phyloP scores from a whole-genome alignment of 176 grass and related monocot species.

The Zoysia japonica region DNA sequence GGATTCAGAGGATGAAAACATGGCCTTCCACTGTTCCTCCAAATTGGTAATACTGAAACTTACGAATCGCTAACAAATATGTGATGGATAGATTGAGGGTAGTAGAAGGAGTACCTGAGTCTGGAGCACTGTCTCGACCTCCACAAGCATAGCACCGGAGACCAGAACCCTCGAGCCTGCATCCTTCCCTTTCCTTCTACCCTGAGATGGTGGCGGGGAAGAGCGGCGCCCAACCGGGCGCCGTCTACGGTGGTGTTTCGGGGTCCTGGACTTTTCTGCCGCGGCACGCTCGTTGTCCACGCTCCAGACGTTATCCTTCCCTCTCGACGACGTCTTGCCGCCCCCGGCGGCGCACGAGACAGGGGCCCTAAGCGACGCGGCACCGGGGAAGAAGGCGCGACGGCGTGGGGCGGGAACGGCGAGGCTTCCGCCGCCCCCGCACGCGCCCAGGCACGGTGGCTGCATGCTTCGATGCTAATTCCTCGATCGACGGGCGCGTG shows the following conservation, averaged over 20 bases:
- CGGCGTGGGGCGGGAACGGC: background rate
- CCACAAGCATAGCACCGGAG: slow-evolving; percentile 84
- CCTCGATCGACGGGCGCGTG: slow-evolving; percentile 1
- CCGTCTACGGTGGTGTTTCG: slow-evolving; percentile 33
- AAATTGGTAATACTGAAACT: slow-evolving; percentile 20
- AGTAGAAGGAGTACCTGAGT: slow-evolving; percentile 58
- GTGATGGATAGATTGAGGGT: background rate
- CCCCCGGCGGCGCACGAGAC: slow-evolving; percentile 35
- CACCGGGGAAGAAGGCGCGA: background rate
- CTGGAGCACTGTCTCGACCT: slow-evolving; percentile 91
- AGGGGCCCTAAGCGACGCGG: slow-evolving; percentile 10
- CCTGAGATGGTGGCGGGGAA: slow-evolving; percentile 20
- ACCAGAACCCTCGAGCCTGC: slow-evolving; percentile 57
- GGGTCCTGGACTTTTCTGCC: slow-evolving; percentile 4
- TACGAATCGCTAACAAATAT: background rate
- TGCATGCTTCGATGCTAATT: slow-evolving; percentile 51
- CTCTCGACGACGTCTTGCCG: slow-evolving; percentile 47
- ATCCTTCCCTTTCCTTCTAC: slow-evolving; percentile 47
- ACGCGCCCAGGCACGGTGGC: slow-evolving; percentile 58
- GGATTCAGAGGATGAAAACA: background rate
- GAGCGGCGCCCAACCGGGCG: slow-evolving; percentile 29
- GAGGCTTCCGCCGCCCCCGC: slow-evolving; percentile 45
- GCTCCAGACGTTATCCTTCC: slow-evolving; percentile 93
- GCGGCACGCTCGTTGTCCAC: slow-evolving; percentile 71
- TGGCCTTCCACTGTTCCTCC: background rate